Base-by-base conservation (phyloP, 306 rosid species). In the Sophora flavescens region DNA sequence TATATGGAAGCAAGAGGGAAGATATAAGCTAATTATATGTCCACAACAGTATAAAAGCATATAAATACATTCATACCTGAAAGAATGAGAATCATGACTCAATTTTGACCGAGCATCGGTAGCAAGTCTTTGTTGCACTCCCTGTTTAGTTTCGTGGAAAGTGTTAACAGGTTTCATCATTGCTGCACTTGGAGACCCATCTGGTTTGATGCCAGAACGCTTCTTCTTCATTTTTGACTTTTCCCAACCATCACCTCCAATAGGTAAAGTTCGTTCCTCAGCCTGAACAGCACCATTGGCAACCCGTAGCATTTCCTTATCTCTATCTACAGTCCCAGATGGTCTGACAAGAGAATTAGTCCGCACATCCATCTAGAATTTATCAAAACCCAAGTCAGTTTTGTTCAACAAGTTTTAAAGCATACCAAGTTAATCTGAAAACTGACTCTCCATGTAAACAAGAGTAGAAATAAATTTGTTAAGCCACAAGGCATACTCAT, bases 201-300 rank as follows among this genome's bases (percentile, higher is more conserved):
- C 98, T 83, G 89, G 89, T 84, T 93, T 90, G 84, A 90, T 90
- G 58, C 79, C 98, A 32, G 96, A 93, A 54, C 96, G 89, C 85
- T 89, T 93, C 78, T 86, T 93, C 89, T 89, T 90, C 91, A 91
- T 90, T 88, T 93, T 93, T 70, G 91, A 83, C 87, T 90, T 93
- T 67, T 93, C 98, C 98, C 98, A 93, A 72, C 96, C 93, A 80
- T 89, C 98, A 75, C 83, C 91, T 51, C 94, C 91, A 58, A 87
- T 82, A 8, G 91, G 84, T 82, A 89, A 86, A 85, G 81, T 78
- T 17, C 94, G 88, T 77, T 89, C 98, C 74, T 93, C 96, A 17
- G 90, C 93, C 76, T 84, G 93, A 84, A 82, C 81, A 7, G 88
- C 82, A 74, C 91, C 81, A 82, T 74, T 87, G 77, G 93, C 85